These are phyloP conservation scores for Brassica carinata DNA, from an alignment of 345 rosid species.

Conservation along the genomic window DNA sequence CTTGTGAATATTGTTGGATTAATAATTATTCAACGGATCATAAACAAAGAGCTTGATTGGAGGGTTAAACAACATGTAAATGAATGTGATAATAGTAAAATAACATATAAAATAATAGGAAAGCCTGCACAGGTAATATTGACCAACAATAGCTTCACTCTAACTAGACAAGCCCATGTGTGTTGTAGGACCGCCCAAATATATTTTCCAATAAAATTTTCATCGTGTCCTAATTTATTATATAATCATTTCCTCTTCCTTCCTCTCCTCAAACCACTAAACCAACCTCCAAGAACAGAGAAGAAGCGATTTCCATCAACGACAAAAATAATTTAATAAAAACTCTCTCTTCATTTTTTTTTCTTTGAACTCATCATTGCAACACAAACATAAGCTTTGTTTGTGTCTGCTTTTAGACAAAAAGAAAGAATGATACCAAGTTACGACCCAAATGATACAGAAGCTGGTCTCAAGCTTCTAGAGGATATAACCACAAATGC, in stretches of 20 bases:
- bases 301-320: constrained; percentile 16
- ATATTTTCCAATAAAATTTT: constrained; percentile 37
- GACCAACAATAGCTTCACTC: constrained; percentile 62
- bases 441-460: constrained; percentile 71
- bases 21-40: constrained; percentile 39
- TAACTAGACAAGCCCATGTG: constrained; percentile 88
- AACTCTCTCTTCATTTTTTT: not conserved
- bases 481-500: constrained; percentile 79
- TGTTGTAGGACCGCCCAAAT: constrained; percentile 72
- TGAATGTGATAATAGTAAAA: constrained; percentile 15
- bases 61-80: constrained; percentile 37
- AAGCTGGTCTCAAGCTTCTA: constrained; percentile 69
- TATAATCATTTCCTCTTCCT: constrained; percentile 53
- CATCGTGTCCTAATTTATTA: constrained; percentile 52
- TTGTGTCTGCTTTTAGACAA: constrained; percentile 36
- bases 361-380: constrained; percentile 27
- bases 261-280: constrained; percentile 41
- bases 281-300: constrained; percentile 37
- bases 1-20: constrained; percentile 44
- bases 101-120: constrained; percentile 17
- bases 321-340: not conserved
- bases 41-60: constrained; percentile 43
- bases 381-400: constrained; percentile 22
- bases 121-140: constrained; percentile 52
- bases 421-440: constrained; percentile 55